A percentile compares a stretch with the other conserved stretches of the same genome.
phyloP scores from a whole-genome alignment of 768 basidiomycete species.

The Lactarius tabidus region DNA sequence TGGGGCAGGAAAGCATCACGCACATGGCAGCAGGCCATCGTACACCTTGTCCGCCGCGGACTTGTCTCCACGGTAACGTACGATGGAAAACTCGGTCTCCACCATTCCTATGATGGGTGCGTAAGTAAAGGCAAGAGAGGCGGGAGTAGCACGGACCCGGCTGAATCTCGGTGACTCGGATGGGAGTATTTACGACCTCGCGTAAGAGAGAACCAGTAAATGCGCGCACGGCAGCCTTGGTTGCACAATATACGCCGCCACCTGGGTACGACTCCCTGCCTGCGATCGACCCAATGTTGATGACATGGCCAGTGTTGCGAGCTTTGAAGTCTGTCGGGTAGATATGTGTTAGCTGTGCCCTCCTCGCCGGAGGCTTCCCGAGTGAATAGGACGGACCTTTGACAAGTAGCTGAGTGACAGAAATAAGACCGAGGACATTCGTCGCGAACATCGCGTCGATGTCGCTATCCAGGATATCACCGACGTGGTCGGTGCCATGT shows the following conservation, averaged over 20 bases:
- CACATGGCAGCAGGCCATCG: constrained; percentile 80
- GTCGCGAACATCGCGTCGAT: constrained; percentile 57
- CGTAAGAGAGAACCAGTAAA: constrained; percentile 79
- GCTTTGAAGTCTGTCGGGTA: constrained; percentile 29
- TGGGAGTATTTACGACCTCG: constrained; percentile 88
- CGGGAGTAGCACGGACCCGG: constrained; percentile 52
- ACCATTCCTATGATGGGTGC: constrained; percentile 57
- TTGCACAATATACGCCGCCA: constrained; percentile 90
- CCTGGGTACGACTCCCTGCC: constrained; percentile 72
- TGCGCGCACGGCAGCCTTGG: constrained; percentile 80
- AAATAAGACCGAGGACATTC: constrained; percentile 78
- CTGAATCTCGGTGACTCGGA: constrained; percentile 92
- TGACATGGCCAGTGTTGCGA: constrained; percentile 73
- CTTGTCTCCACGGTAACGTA: constrained; percentile 85
- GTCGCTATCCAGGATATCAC: constrained; percentile 71
- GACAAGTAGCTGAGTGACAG: constrained; percentile 63
- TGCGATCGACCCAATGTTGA: constrained; percentile 93
- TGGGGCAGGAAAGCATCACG: constrained; percentile 32
- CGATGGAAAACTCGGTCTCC: constrained; percentile 89
- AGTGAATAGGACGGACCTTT: constrained; percentile 40
- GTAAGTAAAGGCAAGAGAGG: constrained; percentile 7
- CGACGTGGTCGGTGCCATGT: constrained; percentile 81
- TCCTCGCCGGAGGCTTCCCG: constrained; percentile 29
- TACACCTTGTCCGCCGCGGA: constrained; percentile 85
- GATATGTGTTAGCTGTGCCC: constrained; percentile 31